Evolutionary conservation across 169 alveolate species (phyloP).

Genomic region (Perkinsus chesapeaki): DNA sequence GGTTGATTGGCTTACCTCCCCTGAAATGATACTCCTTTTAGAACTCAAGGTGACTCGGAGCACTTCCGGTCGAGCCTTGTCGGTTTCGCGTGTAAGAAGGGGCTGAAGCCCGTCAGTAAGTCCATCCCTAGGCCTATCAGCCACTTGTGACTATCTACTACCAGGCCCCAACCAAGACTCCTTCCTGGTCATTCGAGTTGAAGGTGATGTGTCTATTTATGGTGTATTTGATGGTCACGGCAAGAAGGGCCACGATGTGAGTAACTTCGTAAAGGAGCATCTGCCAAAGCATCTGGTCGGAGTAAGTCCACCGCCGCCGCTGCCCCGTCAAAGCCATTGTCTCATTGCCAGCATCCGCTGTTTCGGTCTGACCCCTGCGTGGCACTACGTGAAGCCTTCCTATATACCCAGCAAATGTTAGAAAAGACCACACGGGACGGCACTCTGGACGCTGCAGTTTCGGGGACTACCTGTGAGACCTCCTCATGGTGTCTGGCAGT

Average conservation of each 20-base stretch:
- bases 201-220: constrained; percentile 42
- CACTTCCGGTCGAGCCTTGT: constrained; percentile 35
- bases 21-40: not conserved
- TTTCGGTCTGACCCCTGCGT: not conserved
- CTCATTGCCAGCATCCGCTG: not conserved
- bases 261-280: constrained; percentile 54
- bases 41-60: not conserved
- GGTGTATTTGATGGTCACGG: constrained; percentile 76
- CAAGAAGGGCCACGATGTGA: constrained; percentile 66
- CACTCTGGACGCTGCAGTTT: not conserved
- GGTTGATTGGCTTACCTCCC: too few relatives aligned
- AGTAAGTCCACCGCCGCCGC: not conserved
- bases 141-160: not conserved
- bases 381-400: not conserved
- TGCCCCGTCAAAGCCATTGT: not conserved
- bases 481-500: not conserved
- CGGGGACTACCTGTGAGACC: not conserved
- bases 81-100: constrained; percentile 59
- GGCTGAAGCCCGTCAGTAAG: constrained; percentile 50
- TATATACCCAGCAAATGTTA: not conserved
- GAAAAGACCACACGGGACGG: not conserved
- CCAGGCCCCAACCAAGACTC: constrained; percentile 62
- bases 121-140: not conserved
- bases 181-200: constrained; percentile 41
- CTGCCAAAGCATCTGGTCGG: constrained; percentile 31